phyloP scores from a whole-genome alignment of 306 rosid species.

The Gynostemma pentaphyllum region DNA sequence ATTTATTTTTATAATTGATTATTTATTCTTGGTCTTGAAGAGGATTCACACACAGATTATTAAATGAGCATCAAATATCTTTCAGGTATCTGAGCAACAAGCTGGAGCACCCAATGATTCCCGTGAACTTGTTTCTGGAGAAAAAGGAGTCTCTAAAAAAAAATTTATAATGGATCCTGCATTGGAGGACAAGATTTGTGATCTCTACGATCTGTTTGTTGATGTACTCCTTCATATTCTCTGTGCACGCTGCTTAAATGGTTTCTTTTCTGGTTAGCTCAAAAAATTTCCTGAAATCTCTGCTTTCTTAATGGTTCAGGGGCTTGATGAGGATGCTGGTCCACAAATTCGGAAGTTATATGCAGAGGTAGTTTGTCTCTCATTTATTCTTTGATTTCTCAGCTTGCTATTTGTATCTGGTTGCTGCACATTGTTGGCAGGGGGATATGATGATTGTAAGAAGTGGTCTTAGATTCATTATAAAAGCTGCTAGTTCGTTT shows the following conservation, averaged over 20 bases:
- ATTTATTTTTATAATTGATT: neutral
- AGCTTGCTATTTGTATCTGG: neutral
- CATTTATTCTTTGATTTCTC: conserved; percentile 7
- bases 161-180: conserved; percentile 65
- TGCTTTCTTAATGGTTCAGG: conserved; percentile 44
- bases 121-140: conserved; percentile 58
- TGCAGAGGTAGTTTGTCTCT: conserved; percentile 55
- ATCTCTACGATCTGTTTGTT: conserved; percentile 90
- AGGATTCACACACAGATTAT: neutral
- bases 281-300: conserved; percentile 10
- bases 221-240: conserved; percentile 45
- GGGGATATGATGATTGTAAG: neutral
- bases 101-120: conserved; percentile 49
- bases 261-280: conserved; percentile 13
- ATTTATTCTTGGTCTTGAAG: neutral
- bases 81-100: conserved; percentile 44
- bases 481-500: neutral
- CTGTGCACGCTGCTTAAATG: conserved; percentile 13
- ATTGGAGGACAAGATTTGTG: conserved; percentile 96
- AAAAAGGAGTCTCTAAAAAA: conserved; percentile 39
- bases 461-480: neutral
- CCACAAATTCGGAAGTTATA: conserved; percentile 87
- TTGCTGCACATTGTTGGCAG: conserved; percentile 1
- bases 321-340: conserved; percentile 88
- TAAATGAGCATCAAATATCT: conserved; percentile 18